Evolutionary conservation across 805 yeast genomes (phyloP).

Genomic region (Starmerella stellata): DNA sequence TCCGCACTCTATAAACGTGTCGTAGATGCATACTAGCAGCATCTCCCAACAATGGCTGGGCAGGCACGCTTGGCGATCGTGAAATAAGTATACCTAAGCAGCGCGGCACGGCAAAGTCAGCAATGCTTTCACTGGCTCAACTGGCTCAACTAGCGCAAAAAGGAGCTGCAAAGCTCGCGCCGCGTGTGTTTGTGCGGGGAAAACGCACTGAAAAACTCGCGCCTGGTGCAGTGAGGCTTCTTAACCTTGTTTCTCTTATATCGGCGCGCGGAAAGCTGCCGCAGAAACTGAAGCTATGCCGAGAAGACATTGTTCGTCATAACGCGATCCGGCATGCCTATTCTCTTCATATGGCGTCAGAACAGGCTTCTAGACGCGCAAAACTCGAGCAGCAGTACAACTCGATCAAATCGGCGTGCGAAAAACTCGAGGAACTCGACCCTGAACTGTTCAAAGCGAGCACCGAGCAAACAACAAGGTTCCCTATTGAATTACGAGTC

Average conservation of each 20-base stretch:
- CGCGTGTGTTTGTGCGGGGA: constrained; percentile 20
- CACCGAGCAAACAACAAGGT: constrained; percentile 24
- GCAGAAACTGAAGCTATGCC: constrained; percentile 48
- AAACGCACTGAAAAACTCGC: constrained; percentile 33
- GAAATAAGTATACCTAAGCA: too few species aligned
- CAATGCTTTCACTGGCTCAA: too few species aligned
- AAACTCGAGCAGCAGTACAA: constrained; percentile 38
- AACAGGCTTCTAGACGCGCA: constrained; percentile 26
- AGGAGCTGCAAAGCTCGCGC: too few species aligned
- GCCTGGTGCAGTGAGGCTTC: constrained; percentile 32
- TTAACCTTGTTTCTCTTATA: constrained; percentile 55
- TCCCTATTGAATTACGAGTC: constrained; percentile 66
- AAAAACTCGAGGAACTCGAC: constrained; percentile 31
- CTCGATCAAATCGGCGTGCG: constrained; percentile 53
- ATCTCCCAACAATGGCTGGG: neutral
- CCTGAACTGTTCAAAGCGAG: constrained; percentile 47
- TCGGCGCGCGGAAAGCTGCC: constrained; percentile 85
- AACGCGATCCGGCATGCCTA: constrained; percentile 69
- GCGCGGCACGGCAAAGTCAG: too few species aligned
- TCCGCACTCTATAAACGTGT: neutral
- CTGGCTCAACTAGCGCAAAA: too few species aligned
- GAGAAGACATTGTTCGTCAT: constrained; percentile 75
- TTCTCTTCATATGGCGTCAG: constrained; percentile 40
- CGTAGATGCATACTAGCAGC: neutral
- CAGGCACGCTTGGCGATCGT: neutral